Evolutionary conservation across 116 monocot genomes (phyloP).

Genomic region (Posidonia oceanica): DNA sequence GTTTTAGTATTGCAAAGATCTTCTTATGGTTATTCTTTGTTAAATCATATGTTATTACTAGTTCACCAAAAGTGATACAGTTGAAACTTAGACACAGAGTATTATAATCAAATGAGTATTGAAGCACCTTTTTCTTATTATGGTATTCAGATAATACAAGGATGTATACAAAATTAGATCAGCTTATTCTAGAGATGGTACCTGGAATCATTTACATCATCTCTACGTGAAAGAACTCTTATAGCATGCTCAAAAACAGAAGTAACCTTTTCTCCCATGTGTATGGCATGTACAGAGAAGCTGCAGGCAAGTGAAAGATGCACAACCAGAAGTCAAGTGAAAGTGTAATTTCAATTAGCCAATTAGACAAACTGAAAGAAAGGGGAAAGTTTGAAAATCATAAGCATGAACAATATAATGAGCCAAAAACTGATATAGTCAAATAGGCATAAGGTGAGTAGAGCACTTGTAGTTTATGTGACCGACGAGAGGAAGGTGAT

Average conservation of each 20-base stretch:
- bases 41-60: too few relatives aligned
- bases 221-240: constrained; percentile 63
- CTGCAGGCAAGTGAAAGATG: constrained; percentile 31
- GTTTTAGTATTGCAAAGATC: too few relatives aligned
- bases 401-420: not conserved
- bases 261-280: constrained; percentile 82
- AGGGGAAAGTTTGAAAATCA: too few relatives aligned
- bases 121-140: too few relatives aligned
- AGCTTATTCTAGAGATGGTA: constrained; percentile 8
- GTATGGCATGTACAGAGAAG: constrained; percentile 90
- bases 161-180: too few relatives aligned
- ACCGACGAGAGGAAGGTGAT: constrained; percentile 89
- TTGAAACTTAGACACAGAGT: too few relatives aligned
- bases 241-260: constrained; percentile 85
- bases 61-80: too few relatives aligned
- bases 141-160: too few relatives aligned
- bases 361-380: too few relatives aligned
- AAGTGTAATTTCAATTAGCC: not conserved
- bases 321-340: not conserved
- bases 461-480: constrained; percentile 87
- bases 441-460: constrained; percentile 7
- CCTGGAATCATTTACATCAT: constrained; percentile 56
- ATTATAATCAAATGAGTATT: too few relatives aligned
- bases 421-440: not conserved
- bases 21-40: too few relatives aligned